Evolutionary conservation across 2,329 filamentous ascomycete species (phyloP).

Genomic region (Daldinia eschscholtzii): DNA sequence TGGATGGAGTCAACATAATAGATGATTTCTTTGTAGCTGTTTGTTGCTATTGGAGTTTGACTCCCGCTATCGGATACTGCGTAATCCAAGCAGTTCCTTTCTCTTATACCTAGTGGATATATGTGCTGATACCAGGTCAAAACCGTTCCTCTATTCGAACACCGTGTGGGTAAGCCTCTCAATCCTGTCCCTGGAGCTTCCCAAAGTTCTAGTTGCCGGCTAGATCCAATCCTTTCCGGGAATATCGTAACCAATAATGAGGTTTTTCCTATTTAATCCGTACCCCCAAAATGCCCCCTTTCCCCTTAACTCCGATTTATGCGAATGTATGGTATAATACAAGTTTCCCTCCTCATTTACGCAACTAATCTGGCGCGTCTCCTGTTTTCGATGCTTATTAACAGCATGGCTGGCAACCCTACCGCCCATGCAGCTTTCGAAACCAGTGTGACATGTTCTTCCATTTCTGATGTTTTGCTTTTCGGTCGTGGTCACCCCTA

Average conservation of each 20-base stretch:
- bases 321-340: slow-evolving; percentile 31
- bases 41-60: slow-evolving; percentile 1
- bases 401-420: slow-evolving; percentile 41
- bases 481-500: slow-evolving; percentile 34
- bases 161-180: slow-evolving; percentile 12
- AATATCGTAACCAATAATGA: slow-evolving; percentile 25
- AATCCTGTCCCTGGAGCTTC: slow-evolving; percentile 14
- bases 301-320: slow-evolving; percentile 35
- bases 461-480: slow-evolving; percentile 46
- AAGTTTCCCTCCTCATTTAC: slow-evolving; percentile 15
- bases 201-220: slow-evolving; percentile 11
- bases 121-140: neutral
- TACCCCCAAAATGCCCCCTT: slow-evolving; percentile 2
- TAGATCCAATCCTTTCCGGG: slow-evolving; percentile 23
- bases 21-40: slow-evolving; percentile 19
- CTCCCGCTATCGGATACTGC: neutral
- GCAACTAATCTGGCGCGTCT: neutral
- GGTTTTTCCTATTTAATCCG: slow-evolving; percentile 27
- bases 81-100: neutral
- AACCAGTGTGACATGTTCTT: slow-evolving; percentile 53
- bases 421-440: slow-evolving; percentile 51
- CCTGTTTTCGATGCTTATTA: neutral
- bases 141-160: slow-evolving; percentile 20
- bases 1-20: slow-evolving; percentile 9
- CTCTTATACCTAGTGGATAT: neutral